Percentiles rank a stretch among this genome's conserved stretches.
phyloP scores from a whole-genome alignment of 2,329 filamentous ascomycete genomes.

The Coleophoma eucalyptorum region DNA sequence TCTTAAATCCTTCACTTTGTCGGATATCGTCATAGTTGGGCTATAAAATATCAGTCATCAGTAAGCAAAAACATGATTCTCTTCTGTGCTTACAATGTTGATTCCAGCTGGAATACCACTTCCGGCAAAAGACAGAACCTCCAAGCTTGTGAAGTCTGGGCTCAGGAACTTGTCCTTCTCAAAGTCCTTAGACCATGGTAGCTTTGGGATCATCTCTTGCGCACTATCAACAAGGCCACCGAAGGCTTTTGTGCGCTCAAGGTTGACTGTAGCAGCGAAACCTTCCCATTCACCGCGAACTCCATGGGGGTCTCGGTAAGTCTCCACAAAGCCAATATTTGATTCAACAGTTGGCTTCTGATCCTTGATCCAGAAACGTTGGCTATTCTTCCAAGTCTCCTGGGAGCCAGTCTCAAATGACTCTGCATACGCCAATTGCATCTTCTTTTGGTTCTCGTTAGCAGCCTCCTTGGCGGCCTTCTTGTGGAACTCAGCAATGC shows the following conservation, averaged over 20 bases:
- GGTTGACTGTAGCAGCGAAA: constrained; percentile 80
- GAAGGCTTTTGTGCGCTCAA: constrained; percentile 86
- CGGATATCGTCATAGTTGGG: constrained; percentile 74
- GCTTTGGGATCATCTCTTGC: constrained; percentile 76
- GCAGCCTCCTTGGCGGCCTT: constrained; percentile 66
- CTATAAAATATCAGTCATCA: constrained; percentile 23
- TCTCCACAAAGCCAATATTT: constrained; percentile 83
- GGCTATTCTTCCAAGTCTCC: constrained; percentile 74
- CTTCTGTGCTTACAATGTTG: constrained; percentile 42
- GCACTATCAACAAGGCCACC: constrained; percentile 79
- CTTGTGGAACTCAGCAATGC: constrained; percentile 62
- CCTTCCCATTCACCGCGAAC: constrained; percentile 80
- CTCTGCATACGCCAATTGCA: constrained; percentile 70
- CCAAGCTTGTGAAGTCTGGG: constrained; percentile 92
- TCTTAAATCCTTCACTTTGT: constrained; percentile 85
- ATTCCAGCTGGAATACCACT: constrained; percentile 63
- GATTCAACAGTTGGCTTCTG: constrained; percentile 77
- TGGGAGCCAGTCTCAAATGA: constrained; percentile 74
- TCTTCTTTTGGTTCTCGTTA: constrained; percentile 70
- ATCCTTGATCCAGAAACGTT: constrained; percentile 79
- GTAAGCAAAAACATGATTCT: constrained; percentile 20
- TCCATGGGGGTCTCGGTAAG: constrained; percentile 78
- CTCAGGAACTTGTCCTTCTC: constrained; percentile 96
- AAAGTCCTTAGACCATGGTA: constrained; percentile 85
- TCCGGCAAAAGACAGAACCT: constrained; percentile 78